A percentile compares a stretch with the other conserved stretches of the same genome.
These are phyloP conservation scores for Drechslerella stenobrocha DNA, from an alignment of 2,329 filamentous ascomycete species.

Conservation along the genomic window DNA sequence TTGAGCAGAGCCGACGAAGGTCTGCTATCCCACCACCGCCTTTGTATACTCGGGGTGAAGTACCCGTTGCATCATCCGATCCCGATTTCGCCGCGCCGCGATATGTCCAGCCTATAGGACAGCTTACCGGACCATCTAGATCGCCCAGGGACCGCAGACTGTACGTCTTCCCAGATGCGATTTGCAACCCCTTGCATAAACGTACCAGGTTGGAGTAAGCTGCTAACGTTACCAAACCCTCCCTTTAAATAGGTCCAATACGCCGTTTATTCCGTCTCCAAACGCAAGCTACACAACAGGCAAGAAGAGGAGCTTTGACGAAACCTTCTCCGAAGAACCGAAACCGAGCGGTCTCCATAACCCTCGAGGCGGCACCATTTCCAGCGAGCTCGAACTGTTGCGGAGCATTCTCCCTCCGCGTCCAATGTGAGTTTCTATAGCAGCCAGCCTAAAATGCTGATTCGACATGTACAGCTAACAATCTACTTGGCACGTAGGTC, in stretches of 20 bases:
- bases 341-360: slow-evolving; percentile 16
- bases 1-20: slow-evolving; percentile 42
- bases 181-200: not conserved
- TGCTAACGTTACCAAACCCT: not conserved
- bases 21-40: slow-evolving; percentile 36
- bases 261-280: slow-evolving; percentile 32
- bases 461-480: slow-evolving; percentile 10
- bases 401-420: slow-evolving; percentile 42
- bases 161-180: slow-evolving; percentile 20
- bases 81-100: slow-evolving; percentile 44
- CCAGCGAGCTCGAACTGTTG: slow-evolving; percentile 39
- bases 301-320: slow-evolving; percentile 36
- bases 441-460: not conserved
- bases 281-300: slow-evolving; percentile 36
- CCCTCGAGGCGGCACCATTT: slow-evolving; percentile 25
- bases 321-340: slow-evolving; percentile 30
- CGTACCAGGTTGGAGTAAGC: not conserved
- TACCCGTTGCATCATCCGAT: slow-evolving; percentile 30
- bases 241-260: slow-evolving; percentile 28
- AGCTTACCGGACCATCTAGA: slow-evolving; percentile 33
- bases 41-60: slow-evolving; percentile 28
- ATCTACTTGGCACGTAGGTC: slow-evolving; percentile 20
- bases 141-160: slow-evolving; percentile 42
- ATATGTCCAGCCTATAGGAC: slow-evolving; percentile 46
- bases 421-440: slow-evolving; percentile 26